These are phyloP conservation scores for Colletotrichum tamarilloi DNA, from an alignment of 2,329 filamentous ascomycete species.

Conservation along the genomic window DNA sequence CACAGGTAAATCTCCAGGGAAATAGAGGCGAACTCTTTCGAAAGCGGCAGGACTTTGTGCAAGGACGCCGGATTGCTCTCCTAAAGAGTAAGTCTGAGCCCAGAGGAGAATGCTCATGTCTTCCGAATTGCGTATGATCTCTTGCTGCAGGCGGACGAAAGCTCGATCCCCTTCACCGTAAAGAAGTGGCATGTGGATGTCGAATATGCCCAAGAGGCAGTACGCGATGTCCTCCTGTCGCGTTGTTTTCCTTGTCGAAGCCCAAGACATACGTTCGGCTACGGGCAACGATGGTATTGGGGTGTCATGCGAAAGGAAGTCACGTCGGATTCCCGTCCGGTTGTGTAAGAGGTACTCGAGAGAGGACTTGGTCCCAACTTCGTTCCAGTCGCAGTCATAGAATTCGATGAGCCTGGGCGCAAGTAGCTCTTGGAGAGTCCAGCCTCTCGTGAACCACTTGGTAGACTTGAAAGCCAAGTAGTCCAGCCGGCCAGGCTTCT, in stretches of 20 bases:
- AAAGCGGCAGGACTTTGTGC: not conserved
- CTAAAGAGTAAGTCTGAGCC: not conserved
- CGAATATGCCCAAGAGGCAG: conserved; percentile 46
- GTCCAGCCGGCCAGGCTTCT: conserved; percentile 13
- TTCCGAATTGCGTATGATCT: conserved; percentile 24
- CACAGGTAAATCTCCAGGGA: not conserved
- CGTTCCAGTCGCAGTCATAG: conserved; percentile 41
- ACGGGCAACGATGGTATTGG: conserved; percentile 27
- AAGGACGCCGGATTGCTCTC: not conserved
- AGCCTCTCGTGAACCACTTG: conserved; percentile 42
- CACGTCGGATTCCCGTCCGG: not conserved
- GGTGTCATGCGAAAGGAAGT: not conserved
- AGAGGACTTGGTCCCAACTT: conserved; percentile 40
- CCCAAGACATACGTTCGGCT: conserved; percentile 40
- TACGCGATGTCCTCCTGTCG: conserved; percentile 46
- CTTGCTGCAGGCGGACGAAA: conserved; percentile 29
- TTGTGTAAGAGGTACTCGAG: conserved; percentile 33
- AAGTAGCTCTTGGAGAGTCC: conserved; percentile 46
- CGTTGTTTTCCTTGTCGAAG: conserved; percentile 42
- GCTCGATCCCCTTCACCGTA: conserved; percentile 44
- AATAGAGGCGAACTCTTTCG: not conserved
- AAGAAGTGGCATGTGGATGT: conserved; percentile 47
- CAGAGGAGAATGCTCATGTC: conserved; percentile 23
- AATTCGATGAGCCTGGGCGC: conserved; percentile 43
- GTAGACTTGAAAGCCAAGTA: not conserved